These are phyloP conservation scores for Plasmodium inui DNA, from an alignment of 169 alveolate genomes.

Conservation along the genomic window DNA sequence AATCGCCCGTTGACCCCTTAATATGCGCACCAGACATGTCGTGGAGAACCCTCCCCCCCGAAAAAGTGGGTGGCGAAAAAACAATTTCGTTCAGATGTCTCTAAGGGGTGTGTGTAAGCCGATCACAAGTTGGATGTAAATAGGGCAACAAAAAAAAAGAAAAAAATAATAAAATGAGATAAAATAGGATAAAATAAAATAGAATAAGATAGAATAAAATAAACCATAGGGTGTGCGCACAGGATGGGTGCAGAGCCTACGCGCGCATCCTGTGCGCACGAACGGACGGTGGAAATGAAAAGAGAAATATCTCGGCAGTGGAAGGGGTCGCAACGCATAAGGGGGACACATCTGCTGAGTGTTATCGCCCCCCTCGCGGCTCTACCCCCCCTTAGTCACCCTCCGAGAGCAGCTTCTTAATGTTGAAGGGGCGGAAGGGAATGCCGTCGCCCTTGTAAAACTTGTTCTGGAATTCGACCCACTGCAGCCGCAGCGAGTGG, in stretches of 20 bases:
- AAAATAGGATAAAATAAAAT: not conserved
- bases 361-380: not conserved
- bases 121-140: not conserved
- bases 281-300: not conserved
- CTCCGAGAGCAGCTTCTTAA: constrained; percentile 51
- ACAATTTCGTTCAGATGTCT: not conserved
- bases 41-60: not conserved
- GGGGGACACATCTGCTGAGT: not conserved
- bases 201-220: not conserved
- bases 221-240: not conserved
- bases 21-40: not conserved
- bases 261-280: not conserved
- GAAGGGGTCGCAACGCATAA: not conserved
- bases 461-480: constrained; percentile 99
- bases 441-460: constrained; percentile 99
- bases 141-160: not conserved
- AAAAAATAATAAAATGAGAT: not conserved
- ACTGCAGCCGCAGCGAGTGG: constrained; percentile 99
- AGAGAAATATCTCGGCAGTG: not conserved
- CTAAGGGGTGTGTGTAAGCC: not conserved
- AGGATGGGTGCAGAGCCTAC: not conserved
- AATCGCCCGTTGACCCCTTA: not conserved
- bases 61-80: not conserved
- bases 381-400: not conserved
- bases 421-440: constrained; percentile 65